Conservation (phyloP, 345 rosid genomes). For the Dovyalis caffra region DNA sequence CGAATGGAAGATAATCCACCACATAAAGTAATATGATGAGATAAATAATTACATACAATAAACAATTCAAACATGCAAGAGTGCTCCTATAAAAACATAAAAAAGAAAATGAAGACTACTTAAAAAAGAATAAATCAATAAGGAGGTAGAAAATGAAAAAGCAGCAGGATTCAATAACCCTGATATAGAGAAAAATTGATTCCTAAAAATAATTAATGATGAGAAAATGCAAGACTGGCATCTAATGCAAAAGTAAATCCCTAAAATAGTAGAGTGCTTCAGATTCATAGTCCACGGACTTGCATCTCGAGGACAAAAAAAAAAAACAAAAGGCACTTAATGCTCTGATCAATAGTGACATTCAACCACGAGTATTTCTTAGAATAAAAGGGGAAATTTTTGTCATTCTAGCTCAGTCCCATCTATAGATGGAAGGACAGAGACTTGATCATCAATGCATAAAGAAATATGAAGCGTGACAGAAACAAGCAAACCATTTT, state of each 20-base stretch:
- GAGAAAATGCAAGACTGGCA: background rate
- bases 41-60: background rate
- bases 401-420: background rate
- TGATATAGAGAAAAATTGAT: background rate
- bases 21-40: background rate
- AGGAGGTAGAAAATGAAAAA: background rate
- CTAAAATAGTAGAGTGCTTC: background rate
- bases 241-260: background rate
- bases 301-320: background rate
- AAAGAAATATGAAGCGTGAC: background rate
- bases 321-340: background rate
- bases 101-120: background rate
- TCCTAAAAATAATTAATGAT: background rate
- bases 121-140: background rate
- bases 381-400: background rate
- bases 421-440: background rate
- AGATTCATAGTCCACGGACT: background rate
- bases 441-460: background rate
- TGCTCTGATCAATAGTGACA: background rate
- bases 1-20: background rate
- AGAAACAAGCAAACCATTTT: background rate
- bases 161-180: background rate
- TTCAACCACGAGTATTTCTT: background rate
- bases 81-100: background rate
- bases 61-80: background rate